These are phyloP conservation scores for Saccharomyces hybrid DNA, from an alignment of 1,139 yeast genomes.

Conservation along the genomic window DNA sequence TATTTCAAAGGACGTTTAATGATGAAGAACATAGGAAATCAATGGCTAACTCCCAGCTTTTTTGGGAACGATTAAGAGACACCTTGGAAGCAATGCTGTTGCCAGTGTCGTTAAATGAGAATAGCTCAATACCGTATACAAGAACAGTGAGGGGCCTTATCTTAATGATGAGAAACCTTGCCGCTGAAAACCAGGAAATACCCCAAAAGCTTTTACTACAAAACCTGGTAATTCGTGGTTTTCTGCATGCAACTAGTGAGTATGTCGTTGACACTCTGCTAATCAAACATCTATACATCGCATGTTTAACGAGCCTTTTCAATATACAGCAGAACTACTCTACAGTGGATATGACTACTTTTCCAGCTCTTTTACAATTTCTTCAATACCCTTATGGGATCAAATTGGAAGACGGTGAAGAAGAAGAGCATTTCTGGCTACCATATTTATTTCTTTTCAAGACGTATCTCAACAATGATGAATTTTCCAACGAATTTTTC, in stretches of 20 bases:
- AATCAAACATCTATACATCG: slow-evolving; percentile 9
- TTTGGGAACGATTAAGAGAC: slow-evolving; percentile 17
- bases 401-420: slow-evolving; percentile 6
- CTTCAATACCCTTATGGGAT: slow-evolving; percentile 17
- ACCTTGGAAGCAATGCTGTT: slow-evolving; percentile 4
- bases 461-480: slow-evolving; percentile 22
- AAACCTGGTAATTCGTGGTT: neutral
- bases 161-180: slow-evolving; percentile 31
- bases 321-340: slow-evolving; percentile 18
- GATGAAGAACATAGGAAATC: slow-evolving; percentile 21
- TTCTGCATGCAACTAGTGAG: neutral
- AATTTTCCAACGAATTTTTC: slow-evolving; percentile 24
- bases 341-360: slow-evolving; percentile 13
- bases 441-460: slow-evolving; percentile 20
- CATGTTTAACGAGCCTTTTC: slow-evolving; percentile 20
- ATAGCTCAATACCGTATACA: neutral
- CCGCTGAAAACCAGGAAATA: slow-evolving; percentile 23
- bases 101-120: neutral
- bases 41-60: slow-evolving; percentile 14
- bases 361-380: slow-evolving; percentile 14
- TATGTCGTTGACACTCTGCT: neutral
- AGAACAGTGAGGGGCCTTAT: slow-evolving; percentile 28
- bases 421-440: slow-evolving; percentile 10
- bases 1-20: slow-evolving; percentile 21
- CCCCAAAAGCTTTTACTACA: slow-evolving; percentile 9